Conservation (phyloP, 2,329 filamentous ascomycete species). For the Pseudocercospora cruenta region DNA sequence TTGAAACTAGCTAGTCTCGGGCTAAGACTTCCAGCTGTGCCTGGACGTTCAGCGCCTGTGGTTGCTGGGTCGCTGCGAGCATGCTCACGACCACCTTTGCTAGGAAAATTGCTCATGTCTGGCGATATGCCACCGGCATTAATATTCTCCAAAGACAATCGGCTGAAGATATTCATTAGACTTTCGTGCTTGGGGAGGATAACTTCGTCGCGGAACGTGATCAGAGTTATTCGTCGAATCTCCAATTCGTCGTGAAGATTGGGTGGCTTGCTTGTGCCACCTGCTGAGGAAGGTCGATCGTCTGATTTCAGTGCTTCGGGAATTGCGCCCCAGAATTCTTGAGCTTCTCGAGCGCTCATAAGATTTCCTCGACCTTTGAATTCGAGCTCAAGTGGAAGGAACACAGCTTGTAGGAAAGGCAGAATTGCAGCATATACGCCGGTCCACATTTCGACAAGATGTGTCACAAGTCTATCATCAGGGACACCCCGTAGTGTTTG, state of each 20-base stretch:
- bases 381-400: conserved; percentile 89
- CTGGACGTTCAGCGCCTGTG: conserved; percentile 42
- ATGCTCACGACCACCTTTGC: conserved; percentile 31
- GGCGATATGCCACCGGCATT: conserved; percentile 49
- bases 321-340: conserved; percentile 86
- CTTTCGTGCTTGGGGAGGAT: conserved; percentile 87
- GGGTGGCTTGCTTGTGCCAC: conserved; percentile 42
- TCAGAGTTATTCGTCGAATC: conserved; percentile 83
- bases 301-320: conserved; percentile 49
- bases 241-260: conserved; percentile 69
- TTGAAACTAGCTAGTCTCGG: conserved; percentile 77
- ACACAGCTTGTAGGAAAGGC: conserved; percentile 93
- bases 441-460: conserved; percentile 91
- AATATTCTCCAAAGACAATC: conserved; percentile 79
- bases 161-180: conserved; percentile 86
- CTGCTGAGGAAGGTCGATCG: conserved; percentile 47
- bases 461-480: conserved; percentile 86
- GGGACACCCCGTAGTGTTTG: conserved; percentile 76
- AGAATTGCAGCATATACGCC: conserved; percentile 88
- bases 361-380: conserved; percentile 83
- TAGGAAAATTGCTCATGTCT: conserved; percentile 19
- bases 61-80: conserved; percentile 38
- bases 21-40: conserved; percentile 76
- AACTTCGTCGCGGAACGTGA: conserved; percentile 84
- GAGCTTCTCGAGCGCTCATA: conserved; percentile 75